These are phyloP conservation scores for Lipomyces yamanashiensis DNA, from an alignment of 805 yeast species.

Conservation along the genomic window DNA sequence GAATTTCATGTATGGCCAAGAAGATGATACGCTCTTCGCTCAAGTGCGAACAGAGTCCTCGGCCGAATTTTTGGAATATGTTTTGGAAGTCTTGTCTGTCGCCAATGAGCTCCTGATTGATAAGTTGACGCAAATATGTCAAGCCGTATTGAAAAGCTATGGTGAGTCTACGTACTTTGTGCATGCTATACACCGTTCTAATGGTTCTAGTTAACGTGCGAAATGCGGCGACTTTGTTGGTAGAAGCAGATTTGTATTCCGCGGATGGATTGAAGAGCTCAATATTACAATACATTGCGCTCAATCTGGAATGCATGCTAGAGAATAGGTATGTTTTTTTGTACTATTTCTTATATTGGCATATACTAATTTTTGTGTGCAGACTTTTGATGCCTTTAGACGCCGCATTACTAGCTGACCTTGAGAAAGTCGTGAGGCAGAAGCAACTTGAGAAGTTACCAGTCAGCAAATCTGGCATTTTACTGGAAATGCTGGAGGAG, in stretches of 20 bases:
- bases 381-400: conserved; percentile 19
- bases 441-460: conserved; percentile 33
- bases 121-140: conserved; percentile 64
- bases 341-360: not conserved
- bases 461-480: conserved; percentile 28
- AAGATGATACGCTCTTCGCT: conserved; percentile 43
- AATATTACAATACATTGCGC: conserved; percentile 70
- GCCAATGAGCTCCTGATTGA: conserved; percentile 67
- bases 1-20: conserved; percentile 61
- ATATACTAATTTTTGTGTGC: not conserved
- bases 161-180: conserved; percentile 54
- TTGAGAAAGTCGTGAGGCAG: conserved; percentile 28
- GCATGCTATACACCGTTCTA: not conserved
- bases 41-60: conserved; percentile 45
- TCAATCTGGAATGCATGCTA: conserved; percentile 66
- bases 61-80: conserved; percentile 55
- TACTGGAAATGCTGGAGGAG: conserved; percentile 31
- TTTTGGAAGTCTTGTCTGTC: conserved; percentile 62
- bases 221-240: conserved; percentile 61
- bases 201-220: conserved; percentile 49
- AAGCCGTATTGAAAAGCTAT: conserved; percentile 52
- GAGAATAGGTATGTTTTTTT: conserved; percentile 48
- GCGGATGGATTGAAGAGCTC: conserved; percentile 62
- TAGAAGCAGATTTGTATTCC: conserved; percentile 56
- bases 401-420: conserved; percentile 19